Evolutionary conservation across 257 asterid genomes (phyloP), one percentile per base, ranked within the genome.

Genomic region (Parsonsia alboflavescens): DNA sequence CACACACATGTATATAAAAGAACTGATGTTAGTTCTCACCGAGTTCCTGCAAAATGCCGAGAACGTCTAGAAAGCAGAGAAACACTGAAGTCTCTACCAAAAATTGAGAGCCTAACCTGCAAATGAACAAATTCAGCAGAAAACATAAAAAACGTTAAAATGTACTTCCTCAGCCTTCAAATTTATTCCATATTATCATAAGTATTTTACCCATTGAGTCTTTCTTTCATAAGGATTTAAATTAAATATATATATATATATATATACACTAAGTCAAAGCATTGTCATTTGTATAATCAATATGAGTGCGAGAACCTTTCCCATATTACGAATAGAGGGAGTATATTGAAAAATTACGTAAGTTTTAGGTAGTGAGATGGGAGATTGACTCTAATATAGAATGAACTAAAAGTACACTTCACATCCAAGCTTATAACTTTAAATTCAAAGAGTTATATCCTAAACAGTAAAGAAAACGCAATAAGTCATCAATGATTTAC

Each of bases 11-110:
- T 8, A 63, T 6, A 36, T 33, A 8, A 15, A 36, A 16, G 49
- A 65, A 65, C 13, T 42, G 50, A 36, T 17, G 26, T 19, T 39
- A 39, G 50, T 65, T 8, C 81, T 63, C 87, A 95, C 99, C 99
- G 99, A 73, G 99, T 95, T 74, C 99, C 99, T 52, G 99, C 99
- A 88, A 95, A 95, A 82, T 95, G 99, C 76, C 99, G 96, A 78
- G 99, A 95, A 71, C 99, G 97, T 77, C 99, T 92, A 76, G 99
- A 90, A 82, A 92, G 65, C 80, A 95, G 81, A 82, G 97, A 76
- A 72, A 89, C 94, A 75, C 92, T 87, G 79, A 95, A 92, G 82
- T 95, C 98, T 82, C 97, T 86, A 82, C 99, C 99, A 79, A 95
- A 95, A 76, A 95, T 87, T 75, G 99, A 89, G 54, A 90, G 83